These are phyloP conservation scores for Plectosphaerella cucumerina DNA, from an alignment of 2,329 filamentous ascomycete species.

Conservation along the genomic window DNA sequence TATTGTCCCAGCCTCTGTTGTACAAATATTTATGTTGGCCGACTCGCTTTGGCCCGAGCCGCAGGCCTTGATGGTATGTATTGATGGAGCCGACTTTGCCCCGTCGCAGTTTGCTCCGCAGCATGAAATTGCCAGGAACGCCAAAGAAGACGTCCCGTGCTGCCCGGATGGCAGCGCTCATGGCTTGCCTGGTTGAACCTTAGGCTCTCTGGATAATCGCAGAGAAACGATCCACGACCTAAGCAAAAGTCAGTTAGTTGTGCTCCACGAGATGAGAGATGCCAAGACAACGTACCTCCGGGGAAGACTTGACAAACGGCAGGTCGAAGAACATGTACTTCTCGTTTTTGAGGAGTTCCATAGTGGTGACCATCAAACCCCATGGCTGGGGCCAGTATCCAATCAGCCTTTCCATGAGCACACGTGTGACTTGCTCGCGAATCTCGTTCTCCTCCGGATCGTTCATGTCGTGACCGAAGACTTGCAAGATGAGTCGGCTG, in stretches of 20 bases:
- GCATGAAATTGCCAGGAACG: too few species aligned
- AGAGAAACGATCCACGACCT: slow-evolving; percentile 14
- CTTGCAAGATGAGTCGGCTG: slow-evolving; percentile 75
- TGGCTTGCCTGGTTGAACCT: not conserved
- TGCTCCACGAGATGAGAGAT: slow-evolving; percentile 2
- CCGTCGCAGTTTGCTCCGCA: too few species aligned
- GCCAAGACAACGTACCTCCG: slow-evolving; percentile 60
- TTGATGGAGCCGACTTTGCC: too few species aligned
- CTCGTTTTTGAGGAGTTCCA: slow-evolving; percentile 88
- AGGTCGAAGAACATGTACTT: slow-evolving; percentile 90
- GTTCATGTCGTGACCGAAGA: slow-evolving; percentile 73
- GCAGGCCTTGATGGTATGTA: too few species aligned
- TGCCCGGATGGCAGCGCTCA: too few species aligned
- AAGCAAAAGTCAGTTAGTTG: not conserved
- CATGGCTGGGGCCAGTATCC: slow-evolving; percentile 92
- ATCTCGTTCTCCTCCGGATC: slow-evolving; percentile 77
- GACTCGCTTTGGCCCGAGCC: too few species aligned
- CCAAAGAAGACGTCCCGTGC: too few species aligned
- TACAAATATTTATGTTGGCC: too few species aligned
- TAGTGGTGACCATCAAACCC: slow-evolving; percentile 83
- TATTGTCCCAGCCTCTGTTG: too few species aligned
- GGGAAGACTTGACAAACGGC: slow-evolving; percentile 84
- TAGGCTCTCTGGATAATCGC: slow-evolving; percentile 7
- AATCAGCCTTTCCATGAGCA: slow-evolving; percentile 82
- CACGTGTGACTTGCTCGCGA: slow-evolving; percentile 84